A percentile compares a stretch with the other conserved stretches of the same genome.
Evolutionary conservation across 139 green algal genomes (phyloP).

Genomic region (Closterium sp.): DNA sequence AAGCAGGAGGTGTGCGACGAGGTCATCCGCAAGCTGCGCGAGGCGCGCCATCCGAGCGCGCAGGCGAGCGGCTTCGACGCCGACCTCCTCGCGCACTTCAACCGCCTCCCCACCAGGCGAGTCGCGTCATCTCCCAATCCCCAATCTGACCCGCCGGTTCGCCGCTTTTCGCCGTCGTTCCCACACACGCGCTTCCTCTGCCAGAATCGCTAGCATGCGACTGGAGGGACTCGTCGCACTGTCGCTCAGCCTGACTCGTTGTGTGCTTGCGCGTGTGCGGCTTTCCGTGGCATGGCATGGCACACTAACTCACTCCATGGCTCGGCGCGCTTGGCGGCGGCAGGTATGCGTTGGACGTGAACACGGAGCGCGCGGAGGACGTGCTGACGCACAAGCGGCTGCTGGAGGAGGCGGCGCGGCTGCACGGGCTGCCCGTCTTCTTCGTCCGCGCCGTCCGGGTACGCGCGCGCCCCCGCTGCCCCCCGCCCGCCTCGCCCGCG

Average conservation of each 20-base stretch:
- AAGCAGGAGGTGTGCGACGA: slow-evolving; percentile 44
- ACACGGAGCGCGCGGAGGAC: slow-evolving; percentile 73
- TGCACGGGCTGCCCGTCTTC: slow-evolving; percentile 37
- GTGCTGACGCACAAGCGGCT: slow-evolving; percentile 91
- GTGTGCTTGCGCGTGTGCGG: neutral
- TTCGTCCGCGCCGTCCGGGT: slow-evolving; percentile 43
- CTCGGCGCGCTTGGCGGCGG: neutral
- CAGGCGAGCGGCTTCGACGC: slow-evolving; percentile 4
- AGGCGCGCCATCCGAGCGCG: slow-evolving; percentile 8
- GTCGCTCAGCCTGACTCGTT: neutral
- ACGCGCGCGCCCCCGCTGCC: neutral
- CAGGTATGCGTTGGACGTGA: slow-evolving; percentile 54
- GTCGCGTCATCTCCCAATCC: neutral
- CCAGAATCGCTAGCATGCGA: too few relatives aligned
- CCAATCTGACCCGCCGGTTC: neutral
- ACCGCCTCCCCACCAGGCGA: slow-evolving; percentile 40
- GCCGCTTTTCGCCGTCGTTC: neutral
- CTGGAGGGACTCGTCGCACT: neutral
- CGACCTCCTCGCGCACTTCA: slow-evolving; percentile 42
- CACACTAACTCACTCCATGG: too few relatives aligned
- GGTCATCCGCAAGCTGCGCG: slow-evolving; percentile 16
- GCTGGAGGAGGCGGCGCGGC: slow-evolving; percentile 75
- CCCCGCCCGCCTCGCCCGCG: neutral
- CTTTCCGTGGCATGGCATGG: neutral
- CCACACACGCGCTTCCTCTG: neutral